phyloP scores from a whole-genome alignment of 257 asterid species.

The Cordia subcordata region DNA sequence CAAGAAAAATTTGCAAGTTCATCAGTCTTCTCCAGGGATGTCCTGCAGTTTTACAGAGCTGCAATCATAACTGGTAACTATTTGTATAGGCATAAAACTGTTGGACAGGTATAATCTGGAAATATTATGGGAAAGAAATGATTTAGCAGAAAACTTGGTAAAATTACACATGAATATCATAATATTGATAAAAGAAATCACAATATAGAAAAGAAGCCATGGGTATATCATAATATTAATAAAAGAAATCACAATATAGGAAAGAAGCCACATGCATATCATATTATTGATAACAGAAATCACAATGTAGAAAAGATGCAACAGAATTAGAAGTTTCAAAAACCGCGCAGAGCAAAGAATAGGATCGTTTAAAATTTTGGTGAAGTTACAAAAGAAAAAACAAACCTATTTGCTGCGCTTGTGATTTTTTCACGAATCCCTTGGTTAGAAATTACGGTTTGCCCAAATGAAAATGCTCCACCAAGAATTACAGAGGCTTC shows the following conservation, averaged over 20 bases:
- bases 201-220: too few species aligned
- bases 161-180: too few species aligned
- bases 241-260: too few species aligned
- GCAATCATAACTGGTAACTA: not conserved
- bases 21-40: too few species aligned
- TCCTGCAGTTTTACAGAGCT: not conserved
- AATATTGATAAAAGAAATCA: not conserved
- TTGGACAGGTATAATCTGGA: too few species aligned
- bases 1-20: too few species aligned
- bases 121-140: too few species aligned
- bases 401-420: conserved; percentile 80
- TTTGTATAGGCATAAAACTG: too few species aligned
- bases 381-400: conserved; percentile 1
- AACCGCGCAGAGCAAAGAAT: not conserved
- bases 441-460: conserved; percentile 48
- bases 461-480: conserved; percentile 59
- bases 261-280: too few species aligned
- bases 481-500: conserved; percentile 88
- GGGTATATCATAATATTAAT: not conserved
- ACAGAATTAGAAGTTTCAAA: too few species aligned
- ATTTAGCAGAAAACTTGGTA: not conserved
- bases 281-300: not conserved
- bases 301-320: too few species aligned
- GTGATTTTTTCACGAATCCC: conserved; percentile 85
- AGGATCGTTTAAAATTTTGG: not conserved